These are phyloP conservation scores for Gelatoporia subvermispora DNA, from an alignment of 768 basidiomycete genomes.

Conservation along the genomic window DNA sequence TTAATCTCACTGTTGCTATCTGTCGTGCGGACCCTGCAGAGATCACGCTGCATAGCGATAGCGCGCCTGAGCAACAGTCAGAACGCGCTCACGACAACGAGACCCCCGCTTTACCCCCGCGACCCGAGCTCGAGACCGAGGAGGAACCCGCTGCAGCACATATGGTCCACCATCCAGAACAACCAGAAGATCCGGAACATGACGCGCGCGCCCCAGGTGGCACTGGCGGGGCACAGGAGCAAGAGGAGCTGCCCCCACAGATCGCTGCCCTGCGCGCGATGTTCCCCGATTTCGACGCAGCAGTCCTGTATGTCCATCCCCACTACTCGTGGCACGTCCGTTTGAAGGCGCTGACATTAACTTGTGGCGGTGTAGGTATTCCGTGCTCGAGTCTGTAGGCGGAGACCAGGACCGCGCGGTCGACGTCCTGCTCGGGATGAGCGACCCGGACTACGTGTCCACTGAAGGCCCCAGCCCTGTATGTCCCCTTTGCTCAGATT, in stretches of 20 bases:
- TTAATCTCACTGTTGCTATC: too few relatives aligned
- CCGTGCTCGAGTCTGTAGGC: constrained; percentile 68
- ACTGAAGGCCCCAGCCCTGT: constrained; percentile 26
- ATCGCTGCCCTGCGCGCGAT: constrained; percentile 54
- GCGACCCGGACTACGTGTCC: constrained; percentile 68
- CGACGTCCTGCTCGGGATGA: constrained; percentile 79
- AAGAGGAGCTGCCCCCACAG: constrained; percentile 35
- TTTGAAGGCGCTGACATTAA: neutral
- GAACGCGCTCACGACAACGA: constrained; percentile 1
- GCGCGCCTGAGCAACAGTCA: too few relatives aligned
- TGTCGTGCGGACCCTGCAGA: too few relatives aligned
- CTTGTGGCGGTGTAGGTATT: constrained; percentile 37
- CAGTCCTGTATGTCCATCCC: constrained; percentile 49
- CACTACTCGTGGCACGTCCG: neutral
- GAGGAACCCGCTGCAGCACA: neutral
- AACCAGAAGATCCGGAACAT: neutral
- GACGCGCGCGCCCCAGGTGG: neutral
- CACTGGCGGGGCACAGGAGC: neutral
- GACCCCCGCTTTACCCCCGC: constrained; percentile 14
- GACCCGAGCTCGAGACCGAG: constrained; percentile 3
- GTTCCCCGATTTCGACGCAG: constrained; percentile 78
- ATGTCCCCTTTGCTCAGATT: constrained; percentile 6
- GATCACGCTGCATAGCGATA: too few relatives aligned
- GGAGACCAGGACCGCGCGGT: constrained; percentile 72
- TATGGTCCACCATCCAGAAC: neutral